These are phyloP conservation scores for Cladorrhinum sp. DNA, from an alignment of 2,329 filamentous ascomycete species.

Conservation along the genomic window DNA sequence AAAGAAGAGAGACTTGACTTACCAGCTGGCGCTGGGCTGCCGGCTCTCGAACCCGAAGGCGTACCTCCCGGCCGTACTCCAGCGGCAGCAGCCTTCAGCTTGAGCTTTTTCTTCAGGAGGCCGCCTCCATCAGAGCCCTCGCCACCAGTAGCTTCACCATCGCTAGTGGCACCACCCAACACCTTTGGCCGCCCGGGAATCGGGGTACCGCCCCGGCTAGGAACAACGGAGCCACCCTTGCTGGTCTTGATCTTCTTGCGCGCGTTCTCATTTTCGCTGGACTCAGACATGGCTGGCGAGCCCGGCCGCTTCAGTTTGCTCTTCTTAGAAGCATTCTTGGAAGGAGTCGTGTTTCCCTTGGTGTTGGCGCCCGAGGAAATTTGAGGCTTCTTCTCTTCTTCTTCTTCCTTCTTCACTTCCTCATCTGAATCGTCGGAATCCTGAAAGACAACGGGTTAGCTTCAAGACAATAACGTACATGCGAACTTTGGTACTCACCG, in stretches of 20 bases:
- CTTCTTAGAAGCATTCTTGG: constrained; percentile 52
- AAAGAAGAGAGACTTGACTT: constrained; percentile 24
- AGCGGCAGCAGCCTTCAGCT: constrained; percentile 47
- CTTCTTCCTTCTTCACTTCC: constrained; percentile 58
- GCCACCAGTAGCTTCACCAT: constrained; percentile 68
- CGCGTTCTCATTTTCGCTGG: constrained; percentile 84
- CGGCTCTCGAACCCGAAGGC: constrained; percentile 58
- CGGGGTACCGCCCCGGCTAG: constrained; percentile 56
- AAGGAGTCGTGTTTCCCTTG: constrained; percentile 63
- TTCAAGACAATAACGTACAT: neutral
- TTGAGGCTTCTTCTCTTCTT: constrained; percentile 53
- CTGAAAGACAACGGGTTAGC: constrained; percentile 36
- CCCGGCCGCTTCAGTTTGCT: constrained; percentile 76
- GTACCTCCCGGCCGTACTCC: constrained; percentile 44
- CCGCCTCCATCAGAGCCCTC: constrained; percentile 60
- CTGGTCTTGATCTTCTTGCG: constrained; percentile 72
- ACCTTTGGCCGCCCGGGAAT: constrained; percentile 45
- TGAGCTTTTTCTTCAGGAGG: constrained; percentile 54
- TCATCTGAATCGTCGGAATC: constrained; percentile 59
- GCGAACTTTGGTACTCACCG: constrained; percentile 27
- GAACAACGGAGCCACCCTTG: constrained; percentile 45
- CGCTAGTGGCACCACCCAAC: constrained; percentile 60
- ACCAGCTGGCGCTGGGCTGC: constrained; percentile 54
- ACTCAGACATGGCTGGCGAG: constrained; percentile 84
- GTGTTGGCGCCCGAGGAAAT: constrained; percentile 54